Evolutionary conservation across 164 flowering plant genomes (phyloP), one percentile per base, ranked within the genome.

Genomic region (Piper betle): DNA sequence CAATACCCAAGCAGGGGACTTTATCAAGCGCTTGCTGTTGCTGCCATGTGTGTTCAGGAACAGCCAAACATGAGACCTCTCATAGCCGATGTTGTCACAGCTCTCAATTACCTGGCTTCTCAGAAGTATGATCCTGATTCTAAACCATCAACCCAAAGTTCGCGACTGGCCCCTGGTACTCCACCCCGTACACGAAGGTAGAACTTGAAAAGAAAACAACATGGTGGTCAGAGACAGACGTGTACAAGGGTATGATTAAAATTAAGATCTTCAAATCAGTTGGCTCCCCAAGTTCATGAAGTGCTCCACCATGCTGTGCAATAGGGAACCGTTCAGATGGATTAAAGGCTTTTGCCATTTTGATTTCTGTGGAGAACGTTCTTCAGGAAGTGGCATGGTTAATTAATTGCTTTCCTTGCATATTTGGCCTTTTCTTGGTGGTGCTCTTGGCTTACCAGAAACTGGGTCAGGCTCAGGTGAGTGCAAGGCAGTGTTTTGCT

Each of bases 31-130:
- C 88, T 90, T 60, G 92, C 92, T 57, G 80, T 90, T 64, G 97
- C 97, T 17, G 92, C 92, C 19, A 90, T 90, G 95, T 90, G 97
- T 66, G 95, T 90, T 48, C 95, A 87, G 69, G 97, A 90, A 65
- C 88, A 90, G 68, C 91, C 97, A 11, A 78, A 74, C 61, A 75
- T 82, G 86, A 80, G 97, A 11, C 97, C 95, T 17, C 62, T 77
- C 38, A 85, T 90, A 43, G 90, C 88, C 37, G 97, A 90, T 70
- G 97, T 90, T 4, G 97, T 90, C 52, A 90, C 97, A 5, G 95
- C 95, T 66, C 75, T 89, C 40, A 58, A 69, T 40, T 90, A 87
- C 63, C 92, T 90, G 57, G 86, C 95, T 62, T 70, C 87, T 13
- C 91, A 84, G 64, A 78, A 72, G 54, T 79, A 73, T 41, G 77